Evolutionary conservation across 371 early-diverging fungal species (phyloP), one percentile per base, ranked within the genome.

Genomic region (Chytridium lagenaria): DNA sequence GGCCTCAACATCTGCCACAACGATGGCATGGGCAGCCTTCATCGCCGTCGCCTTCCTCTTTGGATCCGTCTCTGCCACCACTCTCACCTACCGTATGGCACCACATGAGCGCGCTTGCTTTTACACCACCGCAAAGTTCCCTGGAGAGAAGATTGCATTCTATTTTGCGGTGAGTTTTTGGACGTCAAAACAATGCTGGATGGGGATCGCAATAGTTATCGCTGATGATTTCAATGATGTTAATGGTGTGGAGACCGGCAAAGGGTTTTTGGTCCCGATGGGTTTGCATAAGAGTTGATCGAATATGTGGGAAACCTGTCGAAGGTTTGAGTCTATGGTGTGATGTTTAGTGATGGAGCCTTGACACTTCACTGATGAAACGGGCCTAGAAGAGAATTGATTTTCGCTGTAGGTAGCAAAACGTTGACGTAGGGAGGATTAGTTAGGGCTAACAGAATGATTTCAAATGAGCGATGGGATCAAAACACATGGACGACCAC

Each of bases 161-260:
- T 98, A 96, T 85, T 97, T 96, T 90, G 94, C 97, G 36, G 98
- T 96, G 90, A 82, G 92, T 83, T 16, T n/a, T 26, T 36, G n/a
- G 50, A n/a, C 12, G n/a, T 49, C 68, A 59, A 22, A 5, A n/a
- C 12, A 59, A 59, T 16, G 59, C 16, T 16, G 59, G 28, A 30
- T 49, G 50, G 50, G 50, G 16, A 30, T 16, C n/a, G 12, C 12
- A 59, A n/a, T 12, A 10, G 28, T 12, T 30, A 22, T 59, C 10
- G 28, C 26, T n/a, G 12, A 28, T 22, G 59, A 28, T n/a, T n/a
- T n/a, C n/a, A n/a, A n/a, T n/a, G n/a, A n/a, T n/a, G n/a, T n/a
- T n/a, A n/a, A n/a, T n/a, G n/a, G n/a, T n/a, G n/a, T n/a, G n/a
- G n/a, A n/a, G n/a, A n/a, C n/a, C n/a, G n/a, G n/a, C n/a, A n/a